phyloP scores from a whole-genome alignment of 2,329 filamentous ascomycete species.

The Hypoxylon sp. region DNA sequence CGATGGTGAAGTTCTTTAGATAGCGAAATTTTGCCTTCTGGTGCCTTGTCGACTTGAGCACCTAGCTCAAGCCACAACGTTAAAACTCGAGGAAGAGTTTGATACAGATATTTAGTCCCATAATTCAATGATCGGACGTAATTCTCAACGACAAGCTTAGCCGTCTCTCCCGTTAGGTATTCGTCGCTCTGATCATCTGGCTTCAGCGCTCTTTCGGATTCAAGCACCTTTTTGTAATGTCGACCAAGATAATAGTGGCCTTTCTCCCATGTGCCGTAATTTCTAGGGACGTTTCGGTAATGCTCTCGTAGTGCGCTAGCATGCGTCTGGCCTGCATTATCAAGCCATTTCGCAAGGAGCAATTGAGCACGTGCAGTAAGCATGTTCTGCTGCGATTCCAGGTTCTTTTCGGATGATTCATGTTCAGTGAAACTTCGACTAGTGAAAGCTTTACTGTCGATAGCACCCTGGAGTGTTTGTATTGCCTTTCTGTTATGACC shows the following conservation, averaged over 20 bases:
- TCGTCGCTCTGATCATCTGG: slow-evolving; percentile 82
- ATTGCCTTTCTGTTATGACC: slow-evolving; percentile 96
- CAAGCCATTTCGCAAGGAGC: slow-evolving; percentile 95
- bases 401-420: slow-evolving; percentile 58
- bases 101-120: slow-evolving; percentile 95
- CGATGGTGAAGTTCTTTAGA: slow-evolving; percentile 67
- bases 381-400: slow-evolving; percentile 69
- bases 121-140: slow-evolving; percentile 89
- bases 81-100: slow-evolving; percentile 90
- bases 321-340: slow-evolving; percentile 93
- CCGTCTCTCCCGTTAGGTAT: slow-evolving; percentile 84
- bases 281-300: slow-evolving; percentile 86
- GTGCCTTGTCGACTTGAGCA: slow-evolving; percentile 76
- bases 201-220: slow-evolving; percentile 86
- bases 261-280: slow-evolving; percentile 86
- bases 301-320: slow-evolving; percentile 82
- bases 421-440: slow-evolving; percentile 58
- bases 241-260: slow-evolving; percentile 97
- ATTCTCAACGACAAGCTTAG: slow-evolving; percentile 91
- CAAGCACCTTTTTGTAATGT: slow-evolving; percentile 96
- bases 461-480: slow-evolving; percentile 88
- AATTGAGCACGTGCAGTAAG: slow-evolving; percentile 85
- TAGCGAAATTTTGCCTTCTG: slow-evolving; percentile 68
- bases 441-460: slow-evolving; percentile 83
- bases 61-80: slow-evolving; percentile 96